Evolutionary conservation across 768 basidiomycete genomes (phyloP).

Genomic region (Serpula lacrymans): DNA sequence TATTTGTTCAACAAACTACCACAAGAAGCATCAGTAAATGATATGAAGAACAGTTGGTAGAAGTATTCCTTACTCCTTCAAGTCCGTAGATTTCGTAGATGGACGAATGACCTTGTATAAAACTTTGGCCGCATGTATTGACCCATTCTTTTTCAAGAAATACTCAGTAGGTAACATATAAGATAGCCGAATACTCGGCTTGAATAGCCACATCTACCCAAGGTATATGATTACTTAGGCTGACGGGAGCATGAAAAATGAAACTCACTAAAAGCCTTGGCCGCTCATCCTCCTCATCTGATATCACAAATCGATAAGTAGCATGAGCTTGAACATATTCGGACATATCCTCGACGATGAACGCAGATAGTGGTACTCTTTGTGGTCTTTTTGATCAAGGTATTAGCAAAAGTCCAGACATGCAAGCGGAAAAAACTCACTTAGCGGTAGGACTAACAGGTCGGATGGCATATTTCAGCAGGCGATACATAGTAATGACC

Average conservation of each 20-base stretch:
- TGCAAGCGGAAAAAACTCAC: conserved; percentile 42
- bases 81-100: conserved; percentile 45
- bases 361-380: conserved; percentile 73
- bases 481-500: conserved; percentile 50
- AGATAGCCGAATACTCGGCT: conserved; percentile 78
- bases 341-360: conserved; percentile 86
- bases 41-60: not conserved
- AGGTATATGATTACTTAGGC: not conserved
- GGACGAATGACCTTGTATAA: conserved; percentile 78
- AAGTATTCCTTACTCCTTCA: conserved; percentile 43
- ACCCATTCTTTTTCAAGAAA: conserved; percentile 57
- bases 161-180: conserved; percentile 58
- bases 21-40: not conserved
- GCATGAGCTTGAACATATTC: conserved; percentile 92
- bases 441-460: conserved; percentile 58
- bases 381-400: conserved; percentile 25
- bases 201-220: conserved; percentile 89
- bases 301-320: conserved; percentile 84
- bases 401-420: conserved; percentile 4
- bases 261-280: conserved; percentile 72
- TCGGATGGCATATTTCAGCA: conserved; percentile 83
- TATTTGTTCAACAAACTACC: conserved; percentile 60
- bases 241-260: not conserved
- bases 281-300: conserved; percentile 82
- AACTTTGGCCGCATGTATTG: conserved; percentile 75